Conservation (phyloP, 148 eudicot species). For the Silene conica region DNA sequence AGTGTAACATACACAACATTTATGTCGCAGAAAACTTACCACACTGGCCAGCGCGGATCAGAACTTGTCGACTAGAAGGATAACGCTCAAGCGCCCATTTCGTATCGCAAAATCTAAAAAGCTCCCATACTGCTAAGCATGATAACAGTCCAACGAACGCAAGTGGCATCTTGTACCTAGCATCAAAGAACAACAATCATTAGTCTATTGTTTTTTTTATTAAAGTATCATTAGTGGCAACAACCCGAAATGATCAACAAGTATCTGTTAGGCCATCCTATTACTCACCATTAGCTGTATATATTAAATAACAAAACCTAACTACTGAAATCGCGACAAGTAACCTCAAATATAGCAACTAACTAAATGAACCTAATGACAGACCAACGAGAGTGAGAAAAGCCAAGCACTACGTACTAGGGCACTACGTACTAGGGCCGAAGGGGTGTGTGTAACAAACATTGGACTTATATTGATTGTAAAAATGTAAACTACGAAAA, state of each 20-base stretch:
- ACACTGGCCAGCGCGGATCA: constrained; percentile 55
- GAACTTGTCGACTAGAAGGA: constrained; percentile 45
- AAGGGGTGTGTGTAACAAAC: too few relatives aligned
- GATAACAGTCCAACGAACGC: constrained; percentile 76
- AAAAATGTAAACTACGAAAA: too few relatives aligned
- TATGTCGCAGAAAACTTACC: constrained; percentile 46
- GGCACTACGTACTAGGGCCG: too few relatives aligned
- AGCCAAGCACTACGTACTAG: too few relatives aligned
- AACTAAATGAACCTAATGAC: background rate
- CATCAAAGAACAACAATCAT: constrained; percentile 12
- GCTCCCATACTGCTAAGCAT: constrained; percentile 78
- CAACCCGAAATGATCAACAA: background rate
- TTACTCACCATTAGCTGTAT: background rate
- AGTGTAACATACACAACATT: background rate
- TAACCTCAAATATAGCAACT: background rate
- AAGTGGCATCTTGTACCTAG: constrained; percentile 81
- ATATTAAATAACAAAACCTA: background rate
- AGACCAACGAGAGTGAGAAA: background rate
- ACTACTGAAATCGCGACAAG: background rate
- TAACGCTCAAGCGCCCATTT: constrained; percentile 53
- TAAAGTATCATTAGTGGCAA: background rate
- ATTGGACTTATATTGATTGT: too few relatives aligned
- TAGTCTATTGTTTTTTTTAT: background rate
- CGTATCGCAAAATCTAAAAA: constrained; percentile 47
- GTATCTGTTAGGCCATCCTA: background rate